phyloP scores from a whole-genome alignment of 2,329 filamentous ascomycete species.

The Pezicula carpinea region DNA sequence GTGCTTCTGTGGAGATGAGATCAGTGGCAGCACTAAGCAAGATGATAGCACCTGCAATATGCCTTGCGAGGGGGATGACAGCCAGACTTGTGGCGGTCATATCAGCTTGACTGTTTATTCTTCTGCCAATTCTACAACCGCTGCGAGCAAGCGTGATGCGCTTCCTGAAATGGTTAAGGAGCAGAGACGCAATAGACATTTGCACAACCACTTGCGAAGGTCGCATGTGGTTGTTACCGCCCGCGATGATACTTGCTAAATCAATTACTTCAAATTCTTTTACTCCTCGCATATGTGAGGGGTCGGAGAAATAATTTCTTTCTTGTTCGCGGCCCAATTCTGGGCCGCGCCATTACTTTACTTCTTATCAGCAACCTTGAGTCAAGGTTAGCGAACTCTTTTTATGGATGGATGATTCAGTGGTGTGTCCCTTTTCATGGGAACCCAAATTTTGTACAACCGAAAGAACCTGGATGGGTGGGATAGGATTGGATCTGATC shows the following conservation, averaged over 20 bases:
- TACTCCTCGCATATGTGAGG: too few relatives aligned
- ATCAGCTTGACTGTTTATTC: conserved; percentile 43
- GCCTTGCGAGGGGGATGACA: conserved; percentile 44
- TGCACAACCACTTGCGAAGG: not conserved
- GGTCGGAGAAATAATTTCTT: too few relatives aligned
- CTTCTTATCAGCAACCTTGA: too few relatives aligned
- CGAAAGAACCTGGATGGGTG: too few relatives aligned
- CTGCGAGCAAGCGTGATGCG: not conserved
- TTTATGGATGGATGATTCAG: too few relatives aligned
- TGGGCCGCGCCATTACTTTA: too few relatives aligned
- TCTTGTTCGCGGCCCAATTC: too few relatives aligned
- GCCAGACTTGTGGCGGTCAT: conserved; percentile 46
- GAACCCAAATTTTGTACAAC: too few relatives aligned
- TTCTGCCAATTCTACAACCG: conserved; percentile 23
- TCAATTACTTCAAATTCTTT: not conserved
- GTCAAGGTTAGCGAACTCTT: too few relatives aligned
- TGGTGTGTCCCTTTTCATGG: too few relatives aligned
- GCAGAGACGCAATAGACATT: not conserved
- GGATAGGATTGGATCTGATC: too few relatives aligned
- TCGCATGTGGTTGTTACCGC: not conserved
- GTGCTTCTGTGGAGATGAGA: conserved; percentile 43
- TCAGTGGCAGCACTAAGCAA: conserved; percentile 36
- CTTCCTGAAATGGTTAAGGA: too few relatives aligned
- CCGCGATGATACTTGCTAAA: not conserved
- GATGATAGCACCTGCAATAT: conserved; percentile 42